A percentile compares a stretch with the other conserved stretches of the same genome.
These are phyloP conservation scores for Diospyros kaki DNA, from an alignment of 148 eudicot genomes.

Conservation along the genomic window DNA sequence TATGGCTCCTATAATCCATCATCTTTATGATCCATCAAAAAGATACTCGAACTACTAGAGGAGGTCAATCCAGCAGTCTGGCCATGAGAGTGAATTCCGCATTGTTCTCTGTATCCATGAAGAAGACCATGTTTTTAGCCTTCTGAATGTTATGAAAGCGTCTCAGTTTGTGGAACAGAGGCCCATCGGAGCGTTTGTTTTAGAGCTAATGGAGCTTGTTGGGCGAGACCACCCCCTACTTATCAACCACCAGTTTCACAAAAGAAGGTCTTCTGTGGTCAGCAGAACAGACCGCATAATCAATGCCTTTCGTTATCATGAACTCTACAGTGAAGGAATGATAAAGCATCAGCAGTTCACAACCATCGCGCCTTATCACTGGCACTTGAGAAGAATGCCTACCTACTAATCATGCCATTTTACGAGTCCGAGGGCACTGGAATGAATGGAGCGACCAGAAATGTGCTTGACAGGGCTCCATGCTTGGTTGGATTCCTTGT, in stretches of 20 bases:
- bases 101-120: conserved; percentile 10
- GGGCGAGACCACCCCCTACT: conserved; percentile 13
- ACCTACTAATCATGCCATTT: conserved; percentile 13
- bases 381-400: conserved; percentile 11
- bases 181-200: conserved; percentile 6
- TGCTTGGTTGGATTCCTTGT: conserved; percentile 17
- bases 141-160: conserved; percentile 12
- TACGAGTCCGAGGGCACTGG: conserved; percentile 10
- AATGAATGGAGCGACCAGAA: background rate
- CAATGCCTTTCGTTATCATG: background rate
- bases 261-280: background rate
- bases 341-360: conserved; percentile 12
- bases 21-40: conserved; percentile 19
- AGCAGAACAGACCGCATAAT: conserved; percentile 15
- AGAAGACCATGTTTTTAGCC: conserved; percentile 9
- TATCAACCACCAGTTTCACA: conserved; percentile 22
- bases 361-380: conserved; percentile 10
- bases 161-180: conserved; percentile 9
- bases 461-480: conserved; percentile 18
- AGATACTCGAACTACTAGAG: conserved; percentile 16
- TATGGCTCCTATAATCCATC: conserved; percentile 1
- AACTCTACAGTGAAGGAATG: background rate
- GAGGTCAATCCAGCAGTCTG: conserved; percentile 15
- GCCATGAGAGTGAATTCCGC: conserved; percentile 2
- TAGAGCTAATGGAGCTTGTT: conserved; percentile 17